Evolutionary conservation across 2,329 filamentous ascomycete species (phyloP).

Genomic region (Monosporascus sp.): DNA sequence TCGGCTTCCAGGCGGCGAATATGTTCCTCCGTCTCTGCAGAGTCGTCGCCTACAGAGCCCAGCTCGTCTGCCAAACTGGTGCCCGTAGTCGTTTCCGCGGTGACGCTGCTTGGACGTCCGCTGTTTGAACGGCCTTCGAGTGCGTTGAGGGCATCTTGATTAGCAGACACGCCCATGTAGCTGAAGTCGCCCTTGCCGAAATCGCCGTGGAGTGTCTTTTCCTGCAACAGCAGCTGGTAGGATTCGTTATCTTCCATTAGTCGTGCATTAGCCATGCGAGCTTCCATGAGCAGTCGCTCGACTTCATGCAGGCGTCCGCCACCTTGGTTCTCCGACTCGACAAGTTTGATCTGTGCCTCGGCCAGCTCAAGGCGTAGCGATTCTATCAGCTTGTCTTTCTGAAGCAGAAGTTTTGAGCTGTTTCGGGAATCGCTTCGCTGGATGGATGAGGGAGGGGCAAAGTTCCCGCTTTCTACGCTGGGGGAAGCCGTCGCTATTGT

Average conservation of each 20-base stretch:
- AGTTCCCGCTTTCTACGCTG: slow-evolving; percentile 68
- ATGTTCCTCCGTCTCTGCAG: slow-evolving; percentile 52
- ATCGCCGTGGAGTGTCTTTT: slow-evolving; percentile 93
- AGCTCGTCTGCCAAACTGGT: slow-evolving; percentile 84
- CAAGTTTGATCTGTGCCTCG: slow-evolving; percentile 90
- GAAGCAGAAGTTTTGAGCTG: slow-evolving; percentile 82
- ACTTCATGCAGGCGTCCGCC: slow-evolving; percentile 83
- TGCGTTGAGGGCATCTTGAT: slow-evolving; percentile 59
- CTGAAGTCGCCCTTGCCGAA: slow-evolving; percentile 79
- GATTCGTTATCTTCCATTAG: slow-evolving; percentile 99
- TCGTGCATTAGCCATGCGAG: slow-evolving; percentile 90
- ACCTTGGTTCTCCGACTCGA: slow-evolving; percentile 89
- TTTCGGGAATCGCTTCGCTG: slow-evolving; percentile 85
- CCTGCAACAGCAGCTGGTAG: slow-evolving; percentile 89
- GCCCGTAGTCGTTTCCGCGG: slow-evolving; percentile 25
- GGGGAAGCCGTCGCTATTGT: slow-evolving; percentile 51
- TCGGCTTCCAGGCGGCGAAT: slow-evolving; percentile 71
- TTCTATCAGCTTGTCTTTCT: slow-evolving; percentile 96
- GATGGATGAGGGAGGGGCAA: slow-evolving; percentile 78
- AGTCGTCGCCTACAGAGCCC: slow-evolving; percentile 57
- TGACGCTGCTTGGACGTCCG: slow-evolving; percentile 18
- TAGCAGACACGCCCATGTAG: slow-evolving; percentile 53
- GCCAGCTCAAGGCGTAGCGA: slow-evolving; percentile 86
- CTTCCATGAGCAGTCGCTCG: slow-evolving; percentile 85
- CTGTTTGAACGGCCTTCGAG: slow-evolving; percentile 47